Evolutionary conservation across 2,329 filamentous ascomycete species (phyloP), one percentile per base, ranked within the genome.

Genomic region (Talaromyces sp.): DNA sequence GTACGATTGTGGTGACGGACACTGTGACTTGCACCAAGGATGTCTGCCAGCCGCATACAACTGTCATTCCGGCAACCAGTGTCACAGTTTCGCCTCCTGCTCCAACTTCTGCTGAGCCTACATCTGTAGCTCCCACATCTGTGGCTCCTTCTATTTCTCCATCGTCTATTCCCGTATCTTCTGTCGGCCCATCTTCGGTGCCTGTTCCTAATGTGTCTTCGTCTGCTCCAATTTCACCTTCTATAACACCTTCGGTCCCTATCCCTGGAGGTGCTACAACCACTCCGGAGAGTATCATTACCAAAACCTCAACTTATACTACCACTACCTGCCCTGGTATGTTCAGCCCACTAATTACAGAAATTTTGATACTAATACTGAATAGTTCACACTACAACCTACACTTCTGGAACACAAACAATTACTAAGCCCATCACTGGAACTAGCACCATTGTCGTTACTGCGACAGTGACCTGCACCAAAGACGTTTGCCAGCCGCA

Each of bases 21-120:
- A 60, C 58, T 6, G 61, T 63, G 7, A 63, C 61, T 11, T 63
- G 61, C 50, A 57, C 58, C 11, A 63, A 63, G 31, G 58, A 61
- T 19, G 56, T 58, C 24, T 60, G 58, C 50, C 55, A 62, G 14
- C 55, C 58, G 3, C 55, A 60, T 26, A 55, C 57, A 55, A 31
- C 58, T 35, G 26, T 27, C 26, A 6, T 27, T 27, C 41, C 59
- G 31, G 1, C 35, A 29, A 43, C 35, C n/a, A 24, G 27, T 27
- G 11, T 27, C 14, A 27, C 19, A 41, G 46, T 51, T 53, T 27
- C 13, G 10, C 53, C 35, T 38, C 55, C 57, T 26, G 43, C 54
- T 14, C 58, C 58, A 7, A 50, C 52, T 21, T 49, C 26, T 27
- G 29, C 32, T 51, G 3, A 26, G 21, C 46, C 55, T 14, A 57